A percentile compares a stretch with the other conserved stretches of the same genome.
These are phyloP conservation scores for Torrubiellomyces zombiae DNA, from an alignment of 2,329 filamentous ascomycete species.

Conservation along the genomic window DNA sequence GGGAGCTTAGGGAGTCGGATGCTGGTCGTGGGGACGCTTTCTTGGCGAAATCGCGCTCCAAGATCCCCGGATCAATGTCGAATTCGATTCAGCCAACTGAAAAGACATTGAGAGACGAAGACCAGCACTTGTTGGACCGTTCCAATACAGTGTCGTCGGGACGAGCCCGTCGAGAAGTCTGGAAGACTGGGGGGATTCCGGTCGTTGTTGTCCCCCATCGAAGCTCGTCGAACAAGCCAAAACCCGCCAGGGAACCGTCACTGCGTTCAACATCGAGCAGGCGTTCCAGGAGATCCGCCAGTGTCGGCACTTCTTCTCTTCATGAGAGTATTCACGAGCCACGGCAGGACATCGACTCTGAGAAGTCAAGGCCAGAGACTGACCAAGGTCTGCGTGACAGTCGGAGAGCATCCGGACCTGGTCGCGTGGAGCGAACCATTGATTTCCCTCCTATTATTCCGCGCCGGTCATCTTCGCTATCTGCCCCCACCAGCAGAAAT, in stretches of 20 bases:
- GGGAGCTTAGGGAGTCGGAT: slow-evolving; percentile 28
- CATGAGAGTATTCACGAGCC: too few relatives aligned
- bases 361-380: too few relatives aligned
- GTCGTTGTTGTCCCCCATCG: slow-evolving; percentile 46
- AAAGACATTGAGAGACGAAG: slow-evolving; percentile 21
- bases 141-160: slow-evolving; percentile 33
- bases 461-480: slow-evolving; percentile 40
- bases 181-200: slow-evolving; percentile 43
- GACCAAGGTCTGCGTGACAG: too few relatives aligned
- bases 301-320: slow-evolving; percentile 29
- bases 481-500: slow-evolving; percentile 44
- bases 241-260: slow-evolving; percentile 33
- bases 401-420: too few relatives aligned
- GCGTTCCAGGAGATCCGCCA: slow-evolving; percentile 35
- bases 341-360: too few relatives aligned
- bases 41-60: slow-evolving; percentile 4
- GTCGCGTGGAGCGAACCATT: slow-evolving; percentile 40
- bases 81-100: slow-evolving; percentile 13
- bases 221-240: slow-evolving; percentile 34
- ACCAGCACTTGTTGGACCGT: slow-evolving; percentile 30
- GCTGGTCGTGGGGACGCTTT: slow-evolving; percentile 5
- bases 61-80: slow-evolving; percentile 10
- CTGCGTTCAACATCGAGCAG: slow-evolving; percentile 45
- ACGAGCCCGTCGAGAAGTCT: slow-evolving; percentile 39
- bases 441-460: slow-evolving; percentile 44